These are phyloP conservation scores for Aspergillus melleus DNA, from an alignment of 2,329 filamentous ascomycete genomes.

Conservation along the genomic window DNA sequence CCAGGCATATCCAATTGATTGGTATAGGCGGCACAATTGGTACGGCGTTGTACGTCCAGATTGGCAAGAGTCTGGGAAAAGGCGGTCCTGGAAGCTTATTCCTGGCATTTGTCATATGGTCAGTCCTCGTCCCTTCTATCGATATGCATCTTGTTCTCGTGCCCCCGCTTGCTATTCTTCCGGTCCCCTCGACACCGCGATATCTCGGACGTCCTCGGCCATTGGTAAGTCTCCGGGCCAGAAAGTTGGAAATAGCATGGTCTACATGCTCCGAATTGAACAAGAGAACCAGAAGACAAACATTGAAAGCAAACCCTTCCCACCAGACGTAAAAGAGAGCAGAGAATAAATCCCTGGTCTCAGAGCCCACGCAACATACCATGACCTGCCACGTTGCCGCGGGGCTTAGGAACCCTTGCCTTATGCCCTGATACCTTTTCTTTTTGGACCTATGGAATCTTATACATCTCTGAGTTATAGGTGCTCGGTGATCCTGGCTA, in stretches of 20 bases:
- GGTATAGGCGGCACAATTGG: slow-evolving; percentile 49
- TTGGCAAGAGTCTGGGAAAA: slow-evolving; percentile 40
- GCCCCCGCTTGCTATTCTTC: slow-evolving; percentile 6
- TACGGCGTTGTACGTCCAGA: slow-evolving; percentile 45
- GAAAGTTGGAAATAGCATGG: neutral
- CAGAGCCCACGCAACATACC: neutral
- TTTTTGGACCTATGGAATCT: slow-evolving; percentile 26
- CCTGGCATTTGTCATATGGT: slow-evolving; percentile 48
- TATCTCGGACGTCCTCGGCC: slow-evolving; percentile 3
- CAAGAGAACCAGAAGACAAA: neutral
- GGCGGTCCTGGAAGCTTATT: slow-evolving; percentile 48
- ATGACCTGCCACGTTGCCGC: neutral
- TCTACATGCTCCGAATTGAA: neutral
- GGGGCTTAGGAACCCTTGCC: neutral
- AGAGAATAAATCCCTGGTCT: too few relatives aligned
- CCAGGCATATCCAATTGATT: slow-evolving; percentile 49
- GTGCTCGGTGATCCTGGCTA: slow-evolving; percentile 46
- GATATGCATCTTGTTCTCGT: neutral
- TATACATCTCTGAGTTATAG: slow-evolving; percentile 35
- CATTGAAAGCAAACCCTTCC: neutral
- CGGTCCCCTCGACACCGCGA: slow-evolving; percentile 1
- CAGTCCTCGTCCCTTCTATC: slow-evolving; percentile 23
- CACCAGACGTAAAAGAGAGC: neutral
- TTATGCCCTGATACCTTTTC: slow-evolving; percentile 10
- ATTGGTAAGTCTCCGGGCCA: slow-evolving; percentile 4